Conservation (phyloP, 106 monocot genomes). For the Dendrobium chrysotoxum region DNA sequence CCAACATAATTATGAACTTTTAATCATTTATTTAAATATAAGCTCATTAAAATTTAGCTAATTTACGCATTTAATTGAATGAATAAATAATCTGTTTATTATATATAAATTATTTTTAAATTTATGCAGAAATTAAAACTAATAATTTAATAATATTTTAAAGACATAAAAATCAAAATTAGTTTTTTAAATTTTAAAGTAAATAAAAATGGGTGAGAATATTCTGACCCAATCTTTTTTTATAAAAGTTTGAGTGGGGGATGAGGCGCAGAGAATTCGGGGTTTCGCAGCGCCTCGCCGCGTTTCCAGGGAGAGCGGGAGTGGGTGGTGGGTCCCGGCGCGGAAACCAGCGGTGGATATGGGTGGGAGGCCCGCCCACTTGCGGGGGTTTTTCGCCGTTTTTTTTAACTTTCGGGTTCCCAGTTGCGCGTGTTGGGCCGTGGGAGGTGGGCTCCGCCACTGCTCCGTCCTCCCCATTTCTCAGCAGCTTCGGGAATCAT, state of each 20-base stretch:
- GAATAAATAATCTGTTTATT: not conserved
- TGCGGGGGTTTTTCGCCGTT: not conserved
- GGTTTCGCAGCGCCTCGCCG: conserved; percentile 1
- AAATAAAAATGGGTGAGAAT: not conserved
- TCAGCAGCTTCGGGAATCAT: too few species aligned
- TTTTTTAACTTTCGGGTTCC: not conserved
- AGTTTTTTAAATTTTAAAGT: not conserved
- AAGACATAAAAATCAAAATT: not conserved
- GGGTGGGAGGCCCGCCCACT: not conserved
- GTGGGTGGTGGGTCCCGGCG: not conserved
- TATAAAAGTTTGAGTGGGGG: not conserved
- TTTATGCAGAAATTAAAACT: not conserved
- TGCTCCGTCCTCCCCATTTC: too few species aligned
- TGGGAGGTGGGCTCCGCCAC: too few species aligned
- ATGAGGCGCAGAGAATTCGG: conserved; percentile 2
- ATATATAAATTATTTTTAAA: too few species aligned
- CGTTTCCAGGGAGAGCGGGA: not conserved
- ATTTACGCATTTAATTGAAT: not conserved
- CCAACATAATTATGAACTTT: too few species aligned
- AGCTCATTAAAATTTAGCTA: too few species aligned
- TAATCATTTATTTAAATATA: too few species aligned
- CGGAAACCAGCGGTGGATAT: not conserved
- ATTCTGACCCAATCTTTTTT: not conserved
- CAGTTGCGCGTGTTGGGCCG: too few species aligned
- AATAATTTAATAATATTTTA: not conserved